A percentile compares a stretch with the other conserved stretches of the same genome.
Conservation (phyloP, 306 rosid species). For the Potentilla sterilis region DNA sequence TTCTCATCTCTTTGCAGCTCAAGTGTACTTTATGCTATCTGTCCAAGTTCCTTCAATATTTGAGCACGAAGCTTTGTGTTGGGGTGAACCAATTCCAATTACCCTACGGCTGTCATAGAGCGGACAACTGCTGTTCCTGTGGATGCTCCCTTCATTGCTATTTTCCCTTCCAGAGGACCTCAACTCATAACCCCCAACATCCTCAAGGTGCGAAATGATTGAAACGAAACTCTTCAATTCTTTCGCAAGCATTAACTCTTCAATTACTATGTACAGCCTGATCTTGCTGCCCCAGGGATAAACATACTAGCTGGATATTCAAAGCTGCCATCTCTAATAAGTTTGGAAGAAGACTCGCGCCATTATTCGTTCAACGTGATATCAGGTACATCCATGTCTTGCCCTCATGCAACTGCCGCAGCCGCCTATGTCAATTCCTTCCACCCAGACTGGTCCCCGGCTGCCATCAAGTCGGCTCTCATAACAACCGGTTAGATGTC, state of each 20-base stretch:
- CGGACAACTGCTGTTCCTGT: constrained; percentile 33
- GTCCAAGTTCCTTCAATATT: background rate
- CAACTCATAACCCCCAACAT: constrained; percentile 41
- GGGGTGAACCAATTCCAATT: constrained; percentile 32
- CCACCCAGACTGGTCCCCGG: constrained; percentile 88
- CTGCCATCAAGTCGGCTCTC: constrained; percentile 92
- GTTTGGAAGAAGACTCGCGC: constrained; percentile 40
- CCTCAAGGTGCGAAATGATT: constrained; percentile 54
- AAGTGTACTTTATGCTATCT: background rate
- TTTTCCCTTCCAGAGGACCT: constrained; percentile 85
- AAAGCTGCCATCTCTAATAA: constrained; percentile 37
- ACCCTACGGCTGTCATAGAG: constrained; percentile 53
- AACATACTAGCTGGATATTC: constrained; percentile 75
- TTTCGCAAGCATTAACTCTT: background rate
- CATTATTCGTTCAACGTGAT: constrained; percentile 45
- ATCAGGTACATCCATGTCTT: constrained; percentile 91
- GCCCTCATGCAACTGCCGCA: constrained; percentile 76
- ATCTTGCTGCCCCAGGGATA: constrained; percentile 78
- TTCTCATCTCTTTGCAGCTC: background rate
- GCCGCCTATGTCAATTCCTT: constrained; percentile 79
- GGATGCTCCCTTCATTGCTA: constrained; percentile 63
- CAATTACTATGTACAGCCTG: constrained; percentile 47
- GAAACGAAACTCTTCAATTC: background rate
- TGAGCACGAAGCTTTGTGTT: no score
- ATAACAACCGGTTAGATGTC: constrained; percentile 71